Percentiles rank a stretch among this genome's conserved stretches.
phyloP scores from a whole-genome alignment of 352 stramenopile species.

The Pythium vanterpoolii region DNA sequence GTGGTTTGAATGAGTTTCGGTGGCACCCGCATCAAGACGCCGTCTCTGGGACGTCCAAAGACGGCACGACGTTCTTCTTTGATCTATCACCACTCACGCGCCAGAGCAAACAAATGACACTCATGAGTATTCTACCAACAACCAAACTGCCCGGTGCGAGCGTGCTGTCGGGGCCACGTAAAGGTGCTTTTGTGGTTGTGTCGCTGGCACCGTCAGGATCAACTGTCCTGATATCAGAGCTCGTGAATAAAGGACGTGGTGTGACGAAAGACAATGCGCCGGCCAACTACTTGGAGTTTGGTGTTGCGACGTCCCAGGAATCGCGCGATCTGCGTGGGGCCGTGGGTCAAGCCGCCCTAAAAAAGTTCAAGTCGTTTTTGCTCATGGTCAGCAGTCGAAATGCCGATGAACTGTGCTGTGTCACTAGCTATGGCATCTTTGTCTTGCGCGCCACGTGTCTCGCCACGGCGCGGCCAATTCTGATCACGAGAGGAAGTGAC shows the following conservation, averaged over 20 bases:
- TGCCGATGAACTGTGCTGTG: conserved; percentile 41
- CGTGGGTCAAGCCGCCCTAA: conserved; percentile 21
- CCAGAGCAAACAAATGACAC: conserved; percentile 43
- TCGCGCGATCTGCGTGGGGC: conserved; percentile 38
- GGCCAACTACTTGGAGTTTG: conserved; percentile 57
- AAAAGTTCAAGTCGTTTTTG: conserved; percentile 55
- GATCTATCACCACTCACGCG: conserved; percentile 47
- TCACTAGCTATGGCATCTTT: conserved; percentile 56
- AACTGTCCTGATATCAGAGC: conserved; percentile 46
- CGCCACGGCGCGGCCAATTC: conserved; percentile 26
- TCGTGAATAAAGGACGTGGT: conserved; percentile 51
- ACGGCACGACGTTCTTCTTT: conserved; percentile 72
- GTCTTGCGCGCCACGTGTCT: conserved; percentile 38
- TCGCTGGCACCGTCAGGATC: conserved; percentile 41
- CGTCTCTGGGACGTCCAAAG: conserved; percentile 48
- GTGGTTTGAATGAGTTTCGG: conserved; percentile 58
- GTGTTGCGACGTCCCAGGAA: conserved; percentile 36
- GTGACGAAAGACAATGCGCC: conserved; percentile 49
- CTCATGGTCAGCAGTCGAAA: conserved; percentile 36
- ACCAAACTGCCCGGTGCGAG: conserved; percentile 47
- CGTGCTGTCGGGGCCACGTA: conserved; percentile 40
- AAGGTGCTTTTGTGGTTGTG: conserved; percentile 41
- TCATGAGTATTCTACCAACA: conserved; percentile 40
- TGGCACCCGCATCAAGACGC: conserved; percentile 58
- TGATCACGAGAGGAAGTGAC: conserved; percentile 35